These are phyloP conservation scores for Ophiocordyceps sinensis DNA, from an alignment of 2,329 filamentous ascomycete species.

Conservation along the genomic window DNA sequence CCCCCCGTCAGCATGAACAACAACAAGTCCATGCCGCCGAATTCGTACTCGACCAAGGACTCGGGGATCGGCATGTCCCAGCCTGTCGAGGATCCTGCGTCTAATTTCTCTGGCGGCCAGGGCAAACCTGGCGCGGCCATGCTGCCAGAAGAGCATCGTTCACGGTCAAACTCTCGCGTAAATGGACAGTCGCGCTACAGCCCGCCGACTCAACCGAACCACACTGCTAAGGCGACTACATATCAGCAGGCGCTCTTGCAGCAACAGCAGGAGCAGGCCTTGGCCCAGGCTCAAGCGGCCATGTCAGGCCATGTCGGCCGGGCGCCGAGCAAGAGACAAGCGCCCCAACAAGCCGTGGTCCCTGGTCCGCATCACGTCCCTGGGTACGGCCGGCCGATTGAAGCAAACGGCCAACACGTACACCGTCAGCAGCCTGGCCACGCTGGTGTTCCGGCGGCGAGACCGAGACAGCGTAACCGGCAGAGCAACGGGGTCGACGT, in stretches of 20 bases:
- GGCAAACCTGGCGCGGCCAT: slow-evolving; percentile 43
- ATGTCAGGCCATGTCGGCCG: slow-evolving; percentile 58
- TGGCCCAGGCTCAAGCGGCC: slow-evolving; percentile 65
- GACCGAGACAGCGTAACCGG: slow-evolving; percentile 63
- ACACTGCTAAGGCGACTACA: slow-evolving; percentile 25
- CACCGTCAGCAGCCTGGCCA: slow-evolving; percentile 21
- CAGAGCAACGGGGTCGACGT: slow-evolving; percentile 76
- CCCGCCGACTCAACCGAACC: slow-evolving; percentile 22
- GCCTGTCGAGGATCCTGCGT: slow-evolving; percentile 38
- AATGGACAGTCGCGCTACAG: slow-evolving; percentile 38
- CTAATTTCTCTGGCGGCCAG: slow-evolving; percentile 26
- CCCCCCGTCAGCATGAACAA: slow-evolving; percentile 54
- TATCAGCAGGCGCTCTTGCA: slow-evolving; percentile 54
- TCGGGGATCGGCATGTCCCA: slow-evolving; percentile 49
- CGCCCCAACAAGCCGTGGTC: slow-evolving; percentile 12
- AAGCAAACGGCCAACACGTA: slow-evolving; percentile 16
- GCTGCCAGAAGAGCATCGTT: slow-evolving; percentile 53
- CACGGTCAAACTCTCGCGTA: slow-evolving; percentile 51
- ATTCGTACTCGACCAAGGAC: slow-evolving; percentile 38
- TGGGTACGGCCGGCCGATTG: slow-evolving; percentile 14
- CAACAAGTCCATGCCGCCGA: slow-evolving; percentile 37
- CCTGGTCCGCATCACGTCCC: slow-evolving; percentile 10
- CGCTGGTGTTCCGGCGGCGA: slow-evolving; percentile 33
- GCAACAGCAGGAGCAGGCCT: slow-evolving; percentile 77
- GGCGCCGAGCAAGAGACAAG: slow-evolving; percentile 58